Conservation (phyloP, 2,329 filamentous ascomycete species). For the Arthrobotrys pseudoclavata region DNA sequence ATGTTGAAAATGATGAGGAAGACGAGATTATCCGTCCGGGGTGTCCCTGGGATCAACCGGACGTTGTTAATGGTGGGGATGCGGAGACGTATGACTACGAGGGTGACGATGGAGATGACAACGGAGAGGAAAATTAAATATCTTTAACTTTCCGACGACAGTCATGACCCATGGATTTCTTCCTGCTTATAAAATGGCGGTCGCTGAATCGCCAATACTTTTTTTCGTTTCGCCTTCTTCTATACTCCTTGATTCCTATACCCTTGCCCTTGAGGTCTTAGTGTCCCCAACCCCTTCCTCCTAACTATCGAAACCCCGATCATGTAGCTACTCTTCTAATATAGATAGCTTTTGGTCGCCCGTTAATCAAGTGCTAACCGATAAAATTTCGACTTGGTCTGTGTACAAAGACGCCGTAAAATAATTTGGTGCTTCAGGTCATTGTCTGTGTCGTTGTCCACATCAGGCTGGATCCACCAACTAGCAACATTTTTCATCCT, state of each 20-base stretch:
- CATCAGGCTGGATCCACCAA: too few relatives aligned
- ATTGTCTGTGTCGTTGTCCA: too few relatives aligned
- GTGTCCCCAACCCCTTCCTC: too few relatives aligned
- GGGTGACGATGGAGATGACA: background rate
- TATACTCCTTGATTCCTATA: too few relatives aligned
- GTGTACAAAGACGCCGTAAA: too few relatives aligned
- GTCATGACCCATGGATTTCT: background rate
- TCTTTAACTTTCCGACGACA: background rate
- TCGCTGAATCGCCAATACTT: background rate
- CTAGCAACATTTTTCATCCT: too few relatives aligned
- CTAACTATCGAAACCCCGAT: background rate
- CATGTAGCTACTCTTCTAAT: background rate
- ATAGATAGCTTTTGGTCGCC: background rate
- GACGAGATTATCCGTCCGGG: background rate
- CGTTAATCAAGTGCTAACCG: background rate
- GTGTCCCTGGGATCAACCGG: conserved; percentile 15
- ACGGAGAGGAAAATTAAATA: background rate
- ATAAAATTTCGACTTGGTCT: too few relatives aligned
- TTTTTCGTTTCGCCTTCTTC: background rate
- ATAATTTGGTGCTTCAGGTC: too few relatives aligned
- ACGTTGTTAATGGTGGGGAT: background rate
- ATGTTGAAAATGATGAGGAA: conserved; percentile 27
- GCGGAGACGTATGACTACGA: background rate
- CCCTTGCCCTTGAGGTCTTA: too few relatives aligned
- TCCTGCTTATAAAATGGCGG: background rate